These are phyloP conservation scores for Globisporangium paroecandrum DNA, from an alignment of 352 stramenopile genomes.

Conservation along the genomic window DNA sequence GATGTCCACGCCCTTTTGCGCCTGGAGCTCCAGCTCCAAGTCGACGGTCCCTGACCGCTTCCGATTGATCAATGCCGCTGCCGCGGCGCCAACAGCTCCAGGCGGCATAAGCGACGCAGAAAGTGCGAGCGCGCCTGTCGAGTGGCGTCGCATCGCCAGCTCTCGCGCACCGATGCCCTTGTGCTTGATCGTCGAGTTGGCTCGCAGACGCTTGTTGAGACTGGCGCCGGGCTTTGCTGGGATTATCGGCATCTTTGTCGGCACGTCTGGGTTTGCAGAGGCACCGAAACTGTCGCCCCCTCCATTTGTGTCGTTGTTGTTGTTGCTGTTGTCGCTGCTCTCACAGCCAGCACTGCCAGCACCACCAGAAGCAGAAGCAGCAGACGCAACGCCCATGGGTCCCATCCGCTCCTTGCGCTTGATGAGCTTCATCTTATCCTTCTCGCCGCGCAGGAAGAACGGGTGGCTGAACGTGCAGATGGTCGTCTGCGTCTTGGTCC, in stretches of 20 bases:
- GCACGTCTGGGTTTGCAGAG: not conserved
- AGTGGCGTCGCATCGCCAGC: constrained; percentile 33
- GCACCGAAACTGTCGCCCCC: not conserved
- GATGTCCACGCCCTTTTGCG: constrained; percentile 14
- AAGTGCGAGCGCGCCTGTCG: constrained; percentile 40
- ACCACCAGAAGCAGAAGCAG: not conserved
- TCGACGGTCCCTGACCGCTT: constrained; percentile 20
- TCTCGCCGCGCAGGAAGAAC: constrained; percentile 55
- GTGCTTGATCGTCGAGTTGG: constrained; percentile 9
- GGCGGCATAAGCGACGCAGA: constrained; percentile 28
- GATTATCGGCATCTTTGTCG: constrained; percentile 1
- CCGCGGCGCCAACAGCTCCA: constrained; percentile 16
- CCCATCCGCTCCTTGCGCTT: constrained; percentile 57
- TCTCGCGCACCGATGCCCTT: constrained; percentile 11
- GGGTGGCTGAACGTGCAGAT: constrained; percentile 75
- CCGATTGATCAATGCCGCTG: constrained; percentile 5
- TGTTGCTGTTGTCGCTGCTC: constrained; percentile 2
- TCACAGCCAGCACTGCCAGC: not conserved
- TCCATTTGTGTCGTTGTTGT: not conserved
- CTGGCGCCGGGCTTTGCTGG: not conserved
- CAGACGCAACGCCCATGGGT: not conserved
- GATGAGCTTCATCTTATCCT: constrained; percentile 71
- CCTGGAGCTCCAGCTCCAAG: constrained; percentile 16
- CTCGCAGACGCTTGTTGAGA: constrained; percentile 7
- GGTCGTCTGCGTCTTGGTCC: constrained; percentile 77